Evolutionary conservation across 306 rosid genomes (phyloP).

Genomic region (Myrica gale): DNA sequence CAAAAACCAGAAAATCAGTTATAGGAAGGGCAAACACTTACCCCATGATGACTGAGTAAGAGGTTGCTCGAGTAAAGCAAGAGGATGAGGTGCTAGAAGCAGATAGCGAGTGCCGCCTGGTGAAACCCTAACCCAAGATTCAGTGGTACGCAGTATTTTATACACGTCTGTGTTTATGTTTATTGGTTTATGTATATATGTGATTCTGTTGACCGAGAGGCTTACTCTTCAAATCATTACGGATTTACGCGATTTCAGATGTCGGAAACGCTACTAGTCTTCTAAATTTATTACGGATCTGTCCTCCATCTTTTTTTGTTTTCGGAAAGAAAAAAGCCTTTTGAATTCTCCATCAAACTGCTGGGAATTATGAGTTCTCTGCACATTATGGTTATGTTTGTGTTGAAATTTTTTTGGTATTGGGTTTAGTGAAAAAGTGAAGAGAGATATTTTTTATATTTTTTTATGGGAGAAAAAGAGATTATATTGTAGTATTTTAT

Average conservation of each 20-base stretch:
- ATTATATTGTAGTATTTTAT: too few species aligned
- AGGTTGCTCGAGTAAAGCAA: constrained; percentile 16
- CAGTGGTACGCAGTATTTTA: not conserved
- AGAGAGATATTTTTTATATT: too few species aligned
- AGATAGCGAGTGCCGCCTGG: constrained; percentile 9
- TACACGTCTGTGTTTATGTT: not conserved
- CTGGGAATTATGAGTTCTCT: too few species aligned
- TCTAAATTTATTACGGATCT: not conserved
- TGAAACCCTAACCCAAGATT: constrained; percentile 32
- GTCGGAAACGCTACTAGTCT: not conserved
- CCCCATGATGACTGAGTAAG: constrained; percentile 46
- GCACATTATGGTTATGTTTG: too few species aligned
- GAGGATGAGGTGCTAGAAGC: not conserved
- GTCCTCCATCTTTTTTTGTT: not conserved
- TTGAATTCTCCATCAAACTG: too few species aligned
- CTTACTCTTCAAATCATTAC: too few species aligned
- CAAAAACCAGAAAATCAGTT: not conserved
- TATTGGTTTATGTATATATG: not conserved
- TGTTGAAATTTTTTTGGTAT: too few species aligned
- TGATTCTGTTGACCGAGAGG: too few species aligned
- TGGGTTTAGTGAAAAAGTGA: too few species aligned
- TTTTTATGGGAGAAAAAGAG: too few species aligned
- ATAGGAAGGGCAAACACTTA: not conserved
- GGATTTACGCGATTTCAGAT: not conserved
- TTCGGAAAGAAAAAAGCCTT: too few species aligned